phyloP scores from a whole-genome alignment of 257 asterid species.

The Lantana camara region DNA sequence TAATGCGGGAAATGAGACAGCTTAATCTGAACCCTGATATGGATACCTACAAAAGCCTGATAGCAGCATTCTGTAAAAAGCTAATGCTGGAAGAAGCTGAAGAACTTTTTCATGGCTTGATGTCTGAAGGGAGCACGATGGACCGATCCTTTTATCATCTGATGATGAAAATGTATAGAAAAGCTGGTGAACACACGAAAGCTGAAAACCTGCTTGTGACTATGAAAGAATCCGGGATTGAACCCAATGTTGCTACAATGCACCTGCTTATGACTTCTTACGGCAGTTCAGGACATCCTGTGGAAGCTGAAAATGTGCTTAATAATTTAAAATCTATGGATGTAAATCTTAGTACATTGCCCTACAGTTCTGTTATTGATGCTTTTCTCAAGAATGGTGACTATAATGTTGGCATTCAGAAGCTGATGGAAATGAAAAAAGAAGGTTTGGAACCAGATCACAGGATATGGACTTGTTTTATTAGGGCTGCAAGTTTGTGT shows the following conservation, averaged over 20 bases:
- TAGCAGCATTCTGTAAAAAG: constrained; percentile 81
- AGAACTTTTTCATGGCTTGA: constrained; percentile 68
- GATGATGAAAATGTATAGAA: constrained; percentile 97
- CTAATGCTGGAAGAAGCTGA: constrained; percentile 86
- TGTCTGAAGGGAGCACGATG: constrained; percentile 57
- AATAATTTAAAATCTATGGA: constrained; percentile 63
- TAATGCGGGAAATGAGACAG: constrained; percentile 72
- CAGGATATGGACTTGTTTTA: constrained; percentile 88
- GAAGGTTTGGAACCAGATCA: constrained; percentile 86
- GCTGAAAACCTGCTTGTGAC: constrained; percentile 72
- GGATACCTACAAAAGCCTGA: constrained; percentile 87
- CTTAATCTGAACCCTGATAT: constrained; percentile 55
- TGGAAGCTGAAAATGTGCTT: constrained; percentile 89
- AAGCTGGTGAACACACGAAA: constrained; percentile 62
- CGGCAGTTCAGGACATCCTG: constrained; percentile 91
- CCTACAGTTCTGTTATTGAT: constrained; percentile 83
- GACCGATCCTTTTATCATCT: constrained; percentile 89
- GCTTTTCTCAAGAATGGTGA: constrained; percentile 91
- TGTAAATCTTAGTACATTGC: constrained; percentile 60
- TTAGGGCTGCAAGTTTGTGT: constrained; percentile 85
- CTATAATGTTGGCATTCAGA: constrained; percentile 61
- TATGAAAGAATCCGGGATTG: constrained; percentile 91
- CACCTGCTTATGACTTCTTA: constrained; percentile 93
- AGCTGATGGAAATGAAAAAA: constrained; percentile 66
- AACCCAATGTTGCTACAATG: constrained; percentile 88